Conservation (phyloP, 2,329 filamentous ascomycete genomes). For the Epichloe festucae region DNA sequence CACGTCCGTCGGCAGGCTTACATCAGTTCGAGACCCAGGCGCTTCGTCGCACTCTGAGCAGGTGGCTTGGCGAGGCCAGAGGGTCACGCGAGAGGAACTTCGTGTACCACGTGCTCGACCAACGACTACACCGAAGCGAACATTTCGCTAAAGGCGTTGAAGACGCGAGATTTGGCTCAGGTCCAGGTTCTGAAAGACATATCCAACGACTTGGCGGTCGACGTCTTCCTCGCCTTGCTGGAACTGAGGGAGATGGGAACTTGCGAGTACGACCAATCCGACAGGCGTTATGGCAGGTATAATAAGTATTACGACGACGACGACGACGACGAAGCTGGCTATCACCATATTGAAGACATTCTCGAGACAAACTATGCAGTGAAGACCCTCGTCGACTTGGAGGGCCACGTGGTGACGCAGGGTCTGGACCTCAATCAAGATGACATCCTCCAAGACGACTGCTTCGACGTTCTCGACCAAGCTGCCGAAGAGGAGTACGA, state of each 20-base stretch:
- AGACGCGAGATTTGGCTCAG: conserved; percentile 14
- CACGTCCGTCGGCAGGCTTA: conserved; percentile 11
- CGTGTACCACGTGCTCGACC: conserved; percentile 19
- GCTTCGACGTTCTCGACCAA: conserved; percentile 9
- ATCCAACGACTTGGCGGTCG: conserved; percentile 14
- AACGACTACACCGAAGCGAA: conserved; percentile 23
- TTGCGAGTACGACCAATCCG: conserved; percentile 4
- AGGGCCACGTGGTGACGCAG: conserved; percentile 11
- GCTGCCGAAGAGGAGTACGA: conserved; percentile 13
- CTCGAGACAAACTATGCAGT: conserved; percentile 5
- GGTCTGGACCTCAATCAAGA: conserved; percentile 9
- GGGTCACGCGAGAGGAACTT: conserved; percentile 1
- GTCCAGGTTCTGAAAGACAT: conserved; percentile 14
- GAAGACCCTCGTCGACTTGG: conserved; percentile 16
- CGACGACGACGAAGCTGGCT: background rate
- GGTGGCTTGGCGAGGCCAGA: conserved; percentile 13
- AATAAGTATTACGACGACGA: conserved; percentile 1
- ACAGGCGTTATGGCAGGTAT: background rate
- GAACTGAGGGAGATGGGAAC: conserved; percentile 16
- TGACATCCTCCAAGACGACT: conserved; percentile 11
- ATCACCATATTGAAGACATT: conserved; percentile 9
- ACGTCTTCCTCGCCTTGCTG: conserved; percentile 20
- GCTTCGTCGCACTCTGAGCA: conserved; percentile 12
- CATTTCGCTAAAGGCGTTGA: conserved; percentile 16
- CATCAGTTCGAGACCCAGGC: background rate